A percentile compares a stretch with the other conserved stretches of the same genome.
Conservation (phyloP, 2,329 filamentous ascomycete species). For the Aspergillus nomiae region DNA sequence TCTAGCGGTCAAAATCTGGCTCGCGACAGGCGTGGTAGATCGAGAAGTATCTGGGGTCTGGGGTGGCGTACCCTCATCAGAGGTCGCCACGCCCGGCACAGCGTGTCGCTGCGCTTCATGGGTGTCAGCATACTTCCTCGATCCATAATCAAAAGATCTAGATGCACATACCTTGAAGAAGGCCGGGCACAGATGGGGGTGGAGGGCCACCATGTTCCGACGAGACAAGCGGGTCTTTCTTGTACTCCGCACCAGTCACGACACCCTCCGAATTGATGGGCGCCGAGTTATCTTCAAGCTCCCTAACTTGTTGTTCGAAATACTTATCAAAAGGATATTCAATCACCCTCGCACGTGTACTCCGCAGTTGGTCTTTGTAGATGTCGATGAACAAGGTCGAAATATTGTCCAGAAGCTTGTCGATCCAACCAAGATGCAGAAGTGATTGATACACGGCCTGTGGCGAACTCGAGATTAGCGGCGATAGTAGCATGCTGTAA, state of each 20-base stretch:
- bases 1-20: conserved; percentile 72
- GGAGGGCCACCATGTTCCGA: conserved; percentile 54
- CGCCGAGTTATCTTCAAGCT: conserved; percentile 58
- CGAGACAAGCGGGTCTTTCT: conserved; percentile 49
- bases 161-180: conserved; percentile 49
- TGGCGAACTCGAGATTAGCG: conserved; percentile 20
- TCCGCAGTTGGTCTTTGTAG: conserved; percentile 84
- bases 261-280: conserved; percentile 49
- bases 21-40: conserved; percentile 69
- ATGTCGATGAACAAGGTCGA: conserved; percentile 87
- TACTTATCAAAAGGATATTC: conserved; percentile 89
- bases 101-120: conserved; percentile 46
- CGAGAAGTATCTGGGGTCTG: conserved; percentile 75
- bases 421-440: conserved; percentile 93
- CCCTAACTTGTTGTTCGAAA: conserved; percentile 88
- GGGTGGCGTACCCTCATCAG: conserved; percentile 69
- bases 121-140: conserved; percentile 23
- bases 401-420: conserved; percentile 94
- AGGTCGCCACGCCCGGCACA: conserved; percentile 49
- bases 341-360: conserved; percentile 74
- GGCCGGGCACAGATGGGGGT: conserved; percentile 54
- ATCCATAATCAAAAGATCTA: background rate
- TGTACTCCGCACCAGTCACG: conserved; percentile 42
- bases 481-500: background rate
- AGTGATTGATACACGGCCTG: conserved; percentile 96